Evolutionary conservation across 139 green algal genomes (phyloP).

Genomic region (Coccomyxa sp.): DNA sequence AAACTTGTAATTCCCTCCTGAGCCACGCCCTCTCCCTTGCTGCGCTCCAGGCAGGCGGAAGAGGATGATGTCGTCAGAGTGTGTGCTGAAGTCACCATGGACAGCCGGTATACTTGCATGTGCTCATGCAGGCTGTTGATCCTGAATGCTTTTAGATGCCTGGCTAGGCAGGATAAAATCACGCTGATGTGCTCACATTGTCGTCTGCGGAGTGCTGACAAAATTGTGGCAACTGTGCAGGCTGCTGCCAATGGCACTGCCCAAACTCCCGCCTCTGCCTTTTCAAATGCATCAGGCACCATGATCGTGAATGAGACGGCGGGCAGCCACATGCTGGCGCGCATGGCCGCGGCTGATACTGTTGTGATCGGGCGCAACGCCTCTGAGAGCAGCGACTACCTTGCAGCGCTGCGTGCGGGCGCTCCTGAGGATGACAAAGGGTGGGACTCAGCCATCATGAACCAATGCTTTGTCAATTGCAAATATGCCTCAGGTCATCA

Average conservation of each 20-base stretch:
- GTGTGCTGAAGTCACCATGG: too few relatives aligned
- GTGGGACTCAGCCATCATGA: not conserved
- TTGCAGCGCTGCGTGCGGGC: slow-evolving; percentile 20
- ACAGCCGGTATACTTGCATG: not conserved
- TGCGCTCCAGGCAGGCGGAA: too few relatives aligned
- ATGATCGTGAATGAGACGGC: not conserved
- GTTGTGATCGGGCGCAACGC: not conserved
- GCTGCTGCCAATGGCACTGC: not conserved
- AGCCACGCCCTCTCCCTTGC: too few relatives aligned
- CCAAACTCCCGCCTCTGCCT: not conserved
- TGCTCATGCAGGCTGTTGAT: too few relatives aligned
- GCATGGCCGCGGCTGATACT: not conserved
- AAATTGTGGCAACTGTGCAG: not conserved
- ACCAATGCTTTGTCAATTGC: not conserved
- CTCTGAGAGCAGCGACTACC: slow-evolving; percentile 25
- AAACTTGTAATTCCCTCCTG: too few relatives aligned
- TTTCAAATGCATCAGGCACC: not conserved
- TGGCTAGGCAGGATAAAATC: not conserved
- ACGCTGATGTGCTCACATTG: not conserved
- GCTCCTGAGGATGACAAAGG: not conserved
- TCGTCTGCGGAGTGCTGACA: not conserved
- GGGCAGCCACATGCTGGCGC: not conserved
- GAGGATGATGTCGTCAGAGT: too few relatives aligned
- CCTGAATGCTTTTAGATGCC: not conserved
- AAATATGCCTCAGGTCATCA: not conserved